Percentiles rank a stretch among this genome's conserved stretches.
phyloP scores from a whole-genome alignment of 495 filamentous ascomycete species.

The Penicilliopsis zonata region DNA sequence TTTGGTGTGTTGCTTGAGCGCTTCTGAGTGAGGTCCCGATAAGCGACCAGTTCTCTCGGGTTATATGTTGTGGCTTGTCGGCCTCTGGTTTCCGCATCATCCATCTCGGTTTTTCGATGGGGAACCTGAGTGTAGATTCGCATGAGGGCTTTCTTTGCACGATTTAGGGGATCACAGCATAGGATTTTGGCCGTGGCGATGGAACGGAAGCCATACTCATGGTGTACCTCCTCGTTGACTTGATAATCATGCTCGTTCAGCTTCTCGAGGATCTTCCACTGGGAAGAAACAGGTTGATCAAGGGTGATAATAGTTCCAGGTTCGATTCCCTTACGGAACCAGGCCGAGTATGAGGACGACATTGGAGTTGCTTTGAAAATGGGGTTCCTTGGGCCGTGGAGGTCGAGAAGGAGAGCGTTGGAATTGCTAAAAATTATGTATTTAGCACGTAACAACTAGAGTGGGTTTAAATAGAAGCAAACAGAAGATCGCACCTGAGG shows the following conservation, averaged over 20 bases:
- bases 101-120: slow-evolving; percentile 5
- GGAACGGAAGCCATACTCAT: slow-evolving; percentile 1
- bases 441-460: too few relatives aligned
- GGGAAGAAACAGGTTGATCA: background rate
- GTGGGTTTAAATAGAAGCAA: too few relatives aligned
- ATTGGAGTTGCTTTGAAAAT: background rate
- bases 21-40: slow-evolving; percentile 3
- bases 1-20: slow-evolving; percentile 4
- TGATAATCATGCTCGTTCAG: background rate
- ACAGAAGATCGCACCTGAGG: too few relatives aligned
- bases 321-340: background rate
- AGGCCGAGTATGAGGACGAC: background rate
- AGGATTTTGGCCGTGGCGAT: slow-evolving; percentile 6
- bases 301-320: background rate
- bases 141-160: slow-evolving; percentile 4
- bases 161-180: slow-evolving; percentile 5
- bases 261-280: background rate
- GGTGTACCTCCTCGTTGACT: background rate
- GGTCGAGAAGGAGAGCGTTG: too few relatives aligned
- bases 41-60: slow-evolving; percentile 5
- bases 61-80: slow-evolving; percentile 6
- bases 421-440: too few relatives aligned
- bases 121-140: slow-evolving; percentile 9
- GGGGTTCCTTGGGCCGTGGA: too few relatives aligned
- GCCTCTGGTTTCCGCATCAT: slow-evolving; percentile 6